Conservation (phyloP, 192 early-diverging fungal species). For the Gigaspora rosea region DNA sequence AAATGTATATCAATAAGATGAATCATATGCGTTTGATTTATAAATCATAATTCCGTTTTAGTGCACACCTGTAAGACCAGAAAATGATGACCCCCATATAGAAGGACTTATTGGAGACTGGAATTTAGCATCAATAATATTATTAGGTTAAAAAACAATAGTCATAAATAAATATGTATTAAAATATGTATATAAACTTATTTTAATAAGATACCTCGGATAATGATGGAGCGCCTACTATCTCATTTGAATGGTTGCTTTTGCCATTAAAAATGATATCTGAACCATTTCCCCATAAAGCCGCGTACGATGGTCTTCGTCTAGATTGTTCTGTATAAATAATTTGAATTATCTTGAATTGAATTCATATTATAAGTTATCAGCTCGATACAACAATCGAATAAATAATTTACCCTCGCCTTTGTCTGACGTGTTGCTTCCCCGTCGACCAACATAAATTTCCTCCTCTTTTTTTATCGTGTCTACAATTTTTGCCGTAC, state of each 20-base stretch:
- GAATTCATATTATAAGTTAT: background rate
- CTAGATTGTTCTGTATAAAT: background rate
- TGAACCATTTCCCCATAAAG: slow-evolving; percentile 2
- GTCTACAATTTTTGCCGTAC: slow-evolving; percentile 53
- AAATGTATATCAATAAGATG: background rate
- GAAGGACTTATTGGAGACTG: slow-evolving; percentile 25
- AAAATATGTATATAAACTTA: background rate
- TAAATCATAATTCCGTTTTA: background rate
- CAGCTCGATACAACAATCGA: background rate
- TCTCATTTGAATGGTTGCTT: background rate
- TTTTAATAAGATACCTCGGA: slow-evolving; percentile 15
- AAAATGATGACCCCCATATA: slow-evolving; percentile 22
- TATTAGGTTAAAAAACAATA: background rate
- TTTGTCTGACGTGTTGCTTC: slow-evolving; percentile 28
- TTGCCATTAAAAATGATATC: background rate
- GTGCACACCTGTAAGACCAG: slow-evolving; percentile 9
- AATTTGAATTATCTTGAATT: background rate
- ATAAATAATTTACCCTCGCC: slow-evolving; percentile 32
- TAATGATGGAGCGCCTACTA: background rate
- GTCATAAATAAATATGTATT: background rate
- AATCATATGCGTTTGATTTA: background rate
- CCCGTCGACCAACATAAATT: slow-evolving; percentile 47
- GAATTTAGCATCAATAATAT: background rate
- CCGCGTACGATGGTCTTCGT: slow-evolving; percentile 10
- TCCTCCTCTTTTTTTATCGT: slow-evolving; percentile 54